Evolutionary conservation across 2,329 filamentous ascomycete genomes (phyloP).

Genomic region (Diaporthe longicolla): DNA sequence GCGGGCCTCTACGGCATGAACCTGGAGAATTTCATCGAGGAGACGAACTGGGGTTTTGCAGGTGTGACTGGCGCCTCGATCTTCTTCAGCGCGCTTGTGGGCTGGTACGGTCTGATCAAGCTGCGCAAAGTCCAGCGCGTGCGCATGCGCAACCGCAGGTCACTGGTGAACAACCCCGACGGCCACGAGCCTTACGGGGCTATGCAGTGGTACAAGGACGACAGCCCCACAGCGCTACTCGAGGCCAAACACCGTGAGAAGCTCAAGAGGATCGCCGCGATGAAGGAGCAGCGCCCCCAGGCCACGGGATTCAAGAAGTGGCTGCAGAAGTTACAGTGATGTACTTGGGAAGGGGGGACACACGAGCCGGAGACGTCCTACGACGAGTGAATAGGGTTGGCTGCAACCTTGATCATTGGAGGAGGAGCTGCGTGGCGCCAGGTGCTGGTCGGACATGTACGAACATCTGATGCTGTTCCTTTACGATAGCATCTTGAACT

Average conservation of each 20-base stretch:
- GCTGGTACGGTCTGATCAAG: slow-evolving; percentile 85
- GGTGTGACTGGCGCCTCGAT: slow-evolving; percentile 80
- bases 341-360: background rate
- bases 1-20: slow-evolving; percentile 99
- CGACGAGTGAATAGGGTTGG: background rate
- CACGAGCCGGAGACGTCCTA: background rate
- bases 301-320: slow-evolving; percentile 53
- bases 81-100: slow-evolving; percentile 81
- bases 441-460: slow-evolving; percentile 12
- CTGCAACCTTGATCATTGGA: background rate
- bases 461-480: slow-evolving; percentile 29
- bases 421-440: background rate
- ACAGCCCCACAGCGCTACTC: slow-evolving; percentile 64
- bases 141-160: slow-evolving; percentile 72
- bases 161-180: background rate
- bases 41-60: slow-evolving; percentile 88
- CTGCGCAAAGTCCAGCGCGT: slow-evolving; percentile 89
- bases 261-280: slow-evolving; percentile 65
- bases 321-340: slow-evolving; percentile 40
- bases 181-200: slow-evolving; percentile 33
- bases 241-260: slow-evolving; percentile 69
- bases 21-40: slow-evolving; percentile 97
- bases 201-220: slow-evolving; percentile 61
- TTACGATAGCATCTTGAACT: slow-evolving; percentile 23
- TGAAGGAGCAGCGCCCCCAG: slow-evolving; percentile 53